Evolutionary conservation across 148 eudicot genomes (phyloP).

Genomic region (Chenopodium berlandieri): DNA sequence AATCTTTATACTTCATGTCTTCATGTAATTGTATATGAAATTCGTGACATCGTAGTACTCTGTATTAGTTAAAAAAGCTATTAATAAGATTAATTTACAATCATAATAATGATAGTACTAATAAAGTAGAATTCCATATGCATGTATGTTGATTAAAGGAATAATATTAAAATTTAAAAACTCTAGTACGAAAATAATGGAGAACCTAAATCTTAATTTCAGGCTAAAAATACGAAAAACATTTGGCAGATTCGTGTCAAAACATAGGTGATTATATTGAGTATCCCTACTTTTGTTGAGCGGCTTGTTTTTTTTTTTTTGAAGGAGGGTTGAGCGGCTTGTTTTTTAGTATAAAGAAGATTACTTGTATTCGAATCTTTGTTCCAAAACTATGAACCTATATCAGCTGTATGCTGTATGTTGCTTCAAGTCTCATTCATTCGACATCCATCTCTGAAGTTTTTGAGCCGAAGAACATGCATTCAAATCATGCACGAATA

Average conservation of each 20-base stretch:
- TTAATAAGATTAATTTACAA: no score
- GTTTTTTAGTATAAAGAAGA: background rate
- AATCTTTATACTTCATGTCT: no score
- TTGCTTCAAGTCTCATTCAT: conserved; percentile 27
- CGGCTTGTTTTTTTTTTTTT: conserved; percentile 10
- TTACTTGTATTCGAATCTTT: conserved; percentile 20
- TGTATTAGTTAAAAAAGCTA: no score
- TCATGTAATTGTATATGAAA: no score
- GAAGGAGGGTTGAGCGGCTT: no score
- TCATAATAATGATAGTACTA: no score
- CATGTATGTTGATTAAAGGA: no score
- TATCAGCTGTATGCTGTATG: background rate
- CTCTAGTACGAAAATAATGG: no score
- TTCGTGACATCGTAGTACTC: no score
- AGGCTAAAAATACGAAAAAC: conserved; percentile 6
- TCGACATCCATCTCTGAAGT: conserved; percentile 1
- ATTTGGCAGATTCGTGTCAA: conserved; percentile 14
- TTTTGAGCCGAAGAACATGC: conserved; percentile 34
- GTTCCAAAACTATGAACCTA: background rate
- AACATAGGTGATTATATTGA: background rate
- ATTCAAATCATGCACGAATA: conserved; percentile 28
- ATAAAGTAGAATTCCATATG: no score
- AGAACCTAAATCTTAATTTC: background rate
- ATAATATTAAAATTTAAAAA: no score
- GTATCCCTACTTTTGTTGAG: background rate